These are phyloP conservation scores for Geranium brycei DNA, from an alignment of 345 rosid genomes.

Conservation along the genomic window DNA sequence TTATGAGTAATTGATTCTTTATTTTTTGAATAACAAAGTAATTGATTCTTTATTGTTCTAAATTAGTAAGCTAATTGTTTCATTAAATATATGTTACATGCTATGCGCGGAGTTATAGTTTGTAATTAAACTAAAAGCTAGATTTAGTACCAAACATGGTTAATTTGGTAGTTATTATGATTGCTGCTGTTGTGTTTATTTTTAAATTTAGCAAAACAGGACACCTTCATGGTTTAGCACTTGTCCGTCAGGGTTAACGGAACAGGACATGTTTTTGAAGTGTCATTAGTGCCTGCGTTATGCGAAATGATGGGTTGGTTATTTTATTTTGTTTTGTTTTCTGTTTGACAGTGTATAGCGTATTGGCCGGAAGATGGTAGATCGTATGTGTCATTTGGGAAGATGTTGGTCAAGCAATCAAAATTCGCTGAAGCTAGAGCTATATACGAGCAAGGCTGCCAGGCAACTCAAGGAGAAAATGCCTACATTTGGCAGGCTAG, in stretches of 20 bases:
- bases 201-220: too few relatives aligned
- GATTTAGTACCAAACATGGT: too few relatives aligned
- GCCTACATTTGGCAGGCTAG: constrained; percentile 94
- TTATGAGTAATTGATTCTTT: background rate
- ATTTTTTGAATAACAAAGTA: background rate
- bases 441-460: constrained; percentile 78
- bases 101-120: too few relatives aligned
- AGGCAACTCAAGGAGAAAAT: constrained; percentile 92
- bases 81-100: too few relatives aligned
- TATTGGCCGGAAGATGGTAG: constrained; percentile 98
- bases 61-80: too few relatives aligned
- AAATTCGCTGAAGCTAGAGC: constrained; percentile 54
- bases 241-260: too few relatives aligned
- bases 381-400: constrained; percentile 75
- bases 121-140: too few relatives aligned
- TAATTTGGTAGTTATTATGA: too few relatives aligned
- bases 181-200: too few relatives aligned
- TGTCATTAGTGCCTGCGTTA: background rate
- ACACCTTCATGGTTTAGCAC: too few relatives aligned
- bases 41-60: background rate
- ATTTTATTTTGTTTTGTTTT: background rate
- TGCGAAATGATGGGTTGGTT: background rate
- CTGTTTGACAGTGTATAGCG: constrained; percentile 46
- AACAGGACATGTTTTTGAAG: too few relatives aligned
- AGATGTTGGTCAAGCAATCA: constrained; percentile 60